Evolutionary conservation across 805 yeast species (phyloP).

Genomic region (Pichia eremophila): DNA sequence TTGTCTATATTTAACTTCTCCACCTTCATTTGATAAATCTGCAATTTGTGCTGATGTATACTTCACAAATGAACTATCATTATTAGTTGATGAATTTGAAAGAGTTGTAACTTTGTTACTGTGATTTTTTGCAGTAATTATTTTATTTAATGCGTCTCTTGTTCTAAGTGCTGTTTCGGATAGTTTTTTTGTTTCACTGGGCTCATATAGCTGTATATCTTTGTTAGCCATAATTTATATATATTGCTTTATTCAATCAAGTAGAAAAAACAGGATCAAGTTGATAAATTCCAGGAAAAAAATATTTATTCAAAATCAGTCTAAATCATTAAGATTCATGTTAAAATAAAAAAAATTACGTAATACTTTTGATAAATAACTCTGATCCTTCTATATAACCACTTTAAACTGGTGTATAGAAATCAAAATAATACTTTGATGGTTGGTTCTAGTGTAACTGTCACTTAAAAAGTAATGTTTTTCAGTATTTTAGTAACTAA

Average conservation of each 20-base stretch:
- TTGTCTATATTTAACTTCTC: conserved; percentile 16
- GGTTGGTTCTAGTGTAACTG: no score
- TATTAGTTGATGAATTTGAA: conserved; percentile 4
- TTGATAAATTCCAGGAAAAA: no score
- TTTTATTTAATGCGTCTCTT: conserved; percentile 39
- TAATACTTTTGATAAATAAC: no score
- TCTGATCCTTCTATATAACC: no score
- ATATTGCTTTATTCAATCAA: background rate
- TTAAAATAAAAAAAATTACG: no score
- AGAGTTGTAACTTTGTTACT: conserved; percentile 20
- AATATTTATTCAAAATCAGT: no score
- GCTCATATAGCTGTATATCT: background rate
- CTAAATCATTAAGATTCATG: no score
- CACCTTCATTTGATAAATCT: conserved; percentile 12
- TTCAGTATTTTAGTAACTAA: no score
- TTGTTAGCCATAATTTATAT: background rate
- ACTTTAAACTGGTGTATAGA: no score
- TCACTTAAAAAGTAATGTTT: no score
- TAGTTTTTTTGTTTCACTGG: background rate
- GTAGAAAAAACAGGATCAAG: background rate
- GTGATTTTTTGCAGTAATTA: conserved; percentile 37
- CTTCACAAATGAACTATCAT: conserved; percentile 33
- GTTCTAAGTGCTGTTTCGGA: conserved; percentile 45
- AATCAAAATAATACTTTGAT: no score
- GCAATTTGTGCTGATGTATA: conserved; percentile 34